Evolutionary conservation across 2,329 filamentous ascomycete genomes (phyloP).

Genomic region (Canariomyces notabilis): DNA sequence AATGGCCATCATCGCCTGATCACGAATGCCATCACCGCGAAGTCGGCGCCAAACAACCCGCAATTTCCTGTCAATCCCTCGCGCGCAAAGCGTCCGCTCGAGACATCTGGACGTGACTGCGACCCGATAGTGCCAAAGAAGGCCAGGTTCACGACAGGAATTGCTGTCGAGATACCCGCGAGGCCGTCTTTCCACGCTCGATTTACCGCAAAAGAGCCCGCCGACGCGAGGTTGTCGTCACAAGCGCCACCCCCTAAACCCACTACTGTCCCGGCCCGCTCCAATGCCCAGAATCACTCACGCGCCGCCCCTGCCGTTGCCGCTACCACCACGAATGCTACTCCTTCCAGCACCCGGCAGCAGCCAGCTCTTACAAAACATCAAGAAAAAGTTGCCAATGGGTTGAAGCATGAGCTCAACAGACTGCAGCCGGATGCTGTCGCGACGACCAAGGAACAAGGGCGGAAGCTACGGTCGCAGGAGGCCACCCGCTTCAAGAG

Average conservation of each 20-base stretch:
- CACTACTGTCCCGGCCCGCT: slow-evolving; percentile 5
- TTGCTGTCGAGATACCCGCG: slow-evolving; percentile 49
- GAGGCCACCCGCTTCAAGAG: slow-evolving; percentile 84
- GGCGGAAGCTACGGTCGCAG: slow-evolving; percentile 77
- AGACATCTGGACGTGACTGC: slow-evolving; percentile 36
- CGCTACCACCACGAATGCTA: slow-evolving; percentile 22
- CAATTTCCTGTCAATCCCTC: slow-evolving; percentile 27
- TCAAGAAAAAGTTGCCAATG: slow-evolving; percentile 55
- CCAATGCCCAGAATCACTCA: slow-evolving; percentile 6
- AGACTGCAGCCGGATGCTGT: slow-evolving; percentile 46
- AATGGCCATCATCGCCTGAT: slow-evolving; percentile 20
- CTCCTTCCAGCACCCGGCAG: slow-evolving; percentile 18
- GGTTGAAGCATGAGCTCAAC: slow-evolving; percentile 57
- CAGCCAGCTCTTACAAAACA: slow-evolving; percentile 41
- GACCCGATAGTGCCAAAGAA: slow-evolving; percentile 45
- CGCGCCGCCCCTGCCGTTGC: slow-evolving; percentile 14
- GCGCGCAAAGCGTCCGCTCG: slow-evolving; percentile 42
- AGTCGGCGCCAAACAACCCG: slow-evolving; percentile 28
- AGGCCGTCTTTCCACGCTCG: slow-evolving; percentile 23
- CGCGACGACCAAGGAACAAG: slow-evolving; percentile 50
- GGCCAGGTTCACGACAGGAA: slow-evolving; percentile 33
- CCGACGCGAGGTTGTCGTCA: slow-evolving; percentile 21
- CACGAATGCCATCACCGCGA: slow-evolving; percentile 29
- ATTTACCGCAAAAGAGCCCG: slow-evolving; percentile 17
- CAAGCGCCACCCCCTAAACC: slow-evolving; percentile 7